Percentiles rank a stretch among this genome's conserved stretches.
Conservation (phyloP, 805 yeast genomes). For the Candida ficus region DNA sequence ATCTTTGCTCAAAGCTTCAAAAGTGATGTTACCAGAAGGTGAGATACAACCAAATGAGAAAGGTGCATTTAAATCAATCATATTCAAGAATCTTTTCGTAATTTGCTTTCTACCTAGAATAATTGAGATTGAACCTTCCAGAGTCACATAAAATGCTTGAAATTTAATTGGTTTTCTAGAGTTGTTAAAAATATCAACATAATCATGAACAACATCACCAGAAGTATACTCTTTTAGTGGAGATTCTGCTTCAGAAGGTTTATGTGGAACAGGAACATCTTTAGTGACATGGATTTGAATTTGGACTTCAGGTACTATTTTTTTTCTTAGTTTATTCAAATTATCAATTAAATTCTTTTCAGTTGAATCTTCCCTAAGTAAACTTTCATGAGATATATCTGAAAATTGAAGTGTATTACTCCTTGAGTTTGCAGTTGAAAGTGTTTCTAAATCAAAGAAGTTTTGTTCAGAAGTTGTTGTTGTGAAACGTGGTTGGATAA, state of each 20-base stretch:
- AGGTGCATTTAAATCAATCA: conserved; percentile 55
- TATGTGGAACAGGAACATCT: conserved; percentile 40
- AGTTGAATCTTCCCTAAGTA: conserved; percentile 2
- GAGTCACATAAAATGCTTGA: conserved; percentile 53
- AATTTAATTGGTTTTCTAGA: conserved; percentile 45
- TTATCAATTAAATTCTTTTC: conserved; percentile 45
- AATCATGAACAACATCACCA: conserved; percentile 63
- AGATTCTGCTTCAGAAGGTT: conserved; percentile 23
- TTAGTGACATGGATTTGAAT: conserved; percentile 51
- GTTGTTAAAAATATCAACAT: conserved; percentile 43
- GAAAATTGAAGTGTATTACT: neutral
- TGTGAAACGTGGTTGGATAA: neutral
- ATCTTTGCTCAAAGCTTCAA: conserved; percentile 40
- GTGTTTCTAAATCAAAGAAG: neutral
- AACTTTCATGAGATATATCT: neutral
- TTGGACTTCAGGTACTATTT: conserved; percentile 34
- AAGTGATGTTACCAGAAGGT: conserved; percentile 45
- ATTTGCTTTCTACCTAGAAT: conserved; percentile 28
- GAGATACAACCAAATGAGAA: conserved; percentile 48
- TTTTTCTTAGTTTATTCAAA: conserved; percentile 39
- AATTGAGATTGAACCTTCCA: conserved; percentile 37
- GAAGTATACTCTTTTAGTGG: conserved; percentile 53
- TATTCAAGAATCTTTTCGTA: conserved; percentile 46
- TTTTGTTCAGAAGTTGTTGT: neutral
- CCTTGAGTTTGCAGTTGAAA: neutral